Evolutionary conservation across 345 rosid species (phyloP), one percentile per base, ranked within the genome.

Genomic region (Hibiscus tridactylites): DNA sequence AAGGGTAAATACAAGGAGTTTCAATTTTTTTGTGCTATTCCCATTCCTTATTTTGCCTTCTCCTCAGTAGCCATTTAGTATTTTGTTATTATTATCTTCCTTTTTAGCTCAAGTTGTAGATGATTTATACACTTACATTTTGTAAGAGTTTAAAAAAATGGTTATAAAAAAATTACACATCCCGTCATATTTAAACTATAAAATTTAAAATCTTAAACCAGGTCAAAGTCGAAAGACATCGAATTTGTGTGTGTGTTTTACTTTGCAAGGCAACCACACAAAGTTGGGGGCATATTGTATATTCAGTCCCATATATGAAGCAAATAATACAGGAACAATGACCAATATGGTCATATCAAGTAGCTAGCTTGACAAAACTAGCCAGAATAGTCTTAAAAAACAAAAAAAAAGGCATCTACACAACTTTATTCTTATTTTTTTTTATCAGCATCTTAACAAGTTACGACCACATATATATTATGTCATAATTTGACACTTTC

Each of bases 401-500:
- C 65, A 81, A 78, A 74, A 81, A 78, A 74, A 63, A 67, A 68
- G 33, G 46, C 24, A 61, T 17, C 53, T 62, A 56, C 50, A 56
- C 29, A 61, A 59, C 84, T 83, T 83, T 81, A 83, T 24, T 53
- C 75, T 75, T 35, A 33, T 53, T 19, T 61, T 61, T 21, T n/a
- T 73, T 65, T 28, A 61, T 61, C 73, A 70, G 58, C 74, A 60
- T 37, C 74, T 73, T 16, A 61, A 31, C 21, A 57, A 70, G 58
- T 66, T 58, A 61, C 76, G 72, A 37, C 81, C 74, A 70, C 61
- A 24, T 57, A 73, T 57, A 73, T 61, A 56, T 4, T 3, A 35
- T 69, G 65, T 73, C 82, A 73, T 63, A 66, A 17, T n/a, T 73
- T 24, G 17, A 42, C 65, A 74, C 88, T 84, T 78, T 76, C 74